Conservation (phyloP, 768 basidiomycete species). For the Xerocomus brunneocitrinus region DNA sequence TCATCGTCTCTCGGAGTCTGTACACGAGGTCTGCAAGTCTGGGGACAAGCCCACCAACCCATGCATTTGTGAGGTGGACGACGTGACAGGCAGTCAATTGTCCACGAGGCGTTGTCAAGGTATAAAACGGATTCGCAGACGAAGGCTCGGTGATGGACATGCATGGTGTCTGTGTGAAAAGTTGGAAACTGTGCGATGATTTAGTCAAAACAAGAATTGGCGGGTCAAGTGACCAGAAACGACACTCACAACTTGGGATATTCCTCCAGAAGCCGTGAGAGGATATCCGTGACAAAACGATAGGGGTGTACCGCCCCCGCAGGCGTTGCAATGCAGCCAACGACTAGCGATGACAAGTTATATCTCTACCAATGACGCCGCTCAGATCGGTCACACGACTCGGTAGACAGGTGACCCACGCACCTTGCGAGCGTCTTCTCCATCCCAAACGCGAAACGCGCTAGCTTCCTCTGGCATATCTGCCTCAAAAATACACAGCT, state of each 20-base stretch:
- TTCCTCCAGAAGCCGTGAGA: conserved; percentile 47
- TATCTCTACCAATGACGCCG: conserved; percentile 37
- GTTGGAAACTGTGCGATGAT: conserved; percentile 27
- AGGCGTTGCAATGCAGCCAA: conserved; percentile 48
- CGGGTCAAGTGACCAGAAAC: conserved; percentile 7
- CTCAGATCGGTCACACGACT: not conserved
- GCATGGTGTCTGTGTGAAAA: conserved; percentile 45
- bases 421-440: conserved; percentile 34
- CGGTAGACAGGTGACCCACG: conserved; percentile 2
- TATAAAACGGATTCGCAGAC: conserved; percentile 29
- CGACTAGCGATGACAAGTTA: conserved; percentile 40
- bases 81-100: conserved; percentile 37
- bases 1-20: conserved; percentile 51
- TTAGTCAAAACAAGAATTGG: not conserved
- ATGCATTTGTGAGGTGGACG: conserved; percentile 55
- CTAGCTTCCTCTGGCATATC: conserved; percentile 51
- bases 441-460: conserved; percentile 26
- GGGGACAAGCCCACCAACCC: conserved; percentile 44
- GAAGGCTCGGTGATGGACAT: conserved; percentile 31
- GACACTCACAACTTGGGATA: conserved; percentile 37
- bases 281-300: conserved; percentile 57
- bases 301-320: conserved; percentile 71
- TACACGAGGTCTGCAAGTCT: conserved; percentile 31
- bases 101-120: conserved; percentile 41
- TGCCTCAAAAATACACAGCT: conserved; percentile 40